Base-by-base conservation (phyloP, 2,329 filamentous ascomycete genomes). In the Diatrype stigma region DNA sequence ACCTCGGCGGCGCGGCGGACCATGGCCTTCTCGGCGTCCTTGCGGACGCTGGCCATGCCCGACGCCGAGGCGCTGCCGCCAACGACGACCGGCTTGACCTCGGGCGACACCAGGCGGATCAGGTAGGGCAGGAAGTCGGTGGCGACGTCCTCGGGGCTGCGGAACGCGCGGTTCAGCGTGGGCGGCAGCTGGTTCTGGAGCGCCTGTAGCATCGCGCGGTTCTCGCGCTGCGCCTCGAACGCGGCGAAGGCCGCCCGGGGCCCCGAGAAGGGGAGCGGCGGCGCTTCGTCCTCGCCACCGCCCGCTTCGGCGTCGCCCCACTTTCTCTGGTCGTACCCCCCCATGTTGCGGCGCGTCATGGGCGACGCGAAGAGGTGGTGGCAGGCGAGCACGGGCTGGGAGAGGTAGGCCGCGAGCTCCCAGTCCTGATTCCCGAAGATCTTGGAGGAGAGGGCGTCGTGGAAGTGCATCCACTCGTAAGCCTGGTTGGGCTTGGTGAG, bases 381-480 rank as follows among this genome's bases (percentile, higher is more conserved):
- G 64, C 96, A 96, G 3, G 90, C 94, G 2, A 97, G 80, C 16
- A 94, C 81, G 0, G 93, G 86, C 59, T 94, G 89, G 61, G 86
- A 89, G 46, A 97, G 80, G 67, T 99, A 99, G 0, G 90, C 86
- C 0, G 81, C 82, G 16, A 99, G 75, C 68, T 99, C 94, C 89
- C 94, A 99, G 50, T 96, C 92, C 67, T 96, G 93, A 52, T 82
- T 85, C n/a, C 83, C 75, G 65, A 86, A 95, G 1, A 97, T 79
- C 37, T 86, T 84, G 1, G 86, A 85, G 22, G 90, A 90, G 56
- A 96, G 85, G 0, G 77, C 75, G 62, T 97, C 94, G 69, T 96
- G 89, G 70, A 99, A 97, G 67, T 95, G 79, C 50, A 99, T 81
- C 94, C 94, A 99, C 63, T 96, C 93, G 68, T 96, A 96, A 1